Base-by-base conservation (phyloP, 2,329 filamentous ascomycete species). In the Fusarium redolens region DNA sequence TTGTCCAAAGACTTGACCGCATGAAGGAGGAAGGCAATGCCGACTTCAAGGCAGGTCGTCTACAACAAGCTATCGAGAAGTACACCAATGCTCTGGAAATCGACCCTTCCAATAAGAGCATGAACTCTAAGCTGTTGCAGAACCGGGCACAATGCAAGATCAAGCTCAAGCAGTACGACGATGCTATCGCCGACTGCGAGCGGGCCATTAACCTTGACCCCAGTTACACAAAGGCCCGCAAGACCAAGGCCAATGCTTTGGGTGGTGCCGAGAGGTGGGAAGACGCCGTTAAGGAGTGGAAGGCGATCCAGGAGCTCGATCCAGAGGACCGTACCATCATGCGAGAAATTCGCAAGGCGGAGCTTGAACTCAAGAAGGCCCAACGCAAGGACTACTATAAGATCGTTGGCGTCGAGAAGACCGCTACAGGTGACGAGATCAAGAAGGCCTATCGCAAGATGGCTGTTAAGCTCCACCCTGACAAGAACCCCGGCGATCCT, bases 321-420 rank as follows among this genome's bases (percentile, higher is more conserved):
- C 95, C 95, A 4, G 88, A 91, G 71, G 96, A 99, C 81, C 90
- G 91, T 45, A 90, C 88, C 18, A 92, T 98, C 68, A 87, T 89
- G 57, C 95, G 93, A 82, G 96, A 99, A 78, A 90, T 98, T 48
- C 92, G 93, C 64, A 93, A 92, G 78, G 96, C 96, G 3, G 96
- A 99, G 85, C 86, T 98, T 31, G 96, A 99, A 84, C 86, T 98
- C 72, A 99, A 99, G 91, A 98, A 98, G 91, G 93, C 93, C 82
- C 93, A 96, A 84, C 89, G 96, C 70, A 99, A 99, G 84, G 96
- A 99, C 80, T 98, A 97, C 85, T 99, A 99, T 87, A 98, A 98
- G 89, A 97, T 98, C 75, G 90, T 99, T 59, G 93, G 92, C 10
- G 85, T 99, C 13, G 86, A 92, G 65, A 98, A 98, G 87, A 92